Conservation (phyloP, 2,329 filamentous ascomycete genomes). For the Neonectria faginata region DNA sequence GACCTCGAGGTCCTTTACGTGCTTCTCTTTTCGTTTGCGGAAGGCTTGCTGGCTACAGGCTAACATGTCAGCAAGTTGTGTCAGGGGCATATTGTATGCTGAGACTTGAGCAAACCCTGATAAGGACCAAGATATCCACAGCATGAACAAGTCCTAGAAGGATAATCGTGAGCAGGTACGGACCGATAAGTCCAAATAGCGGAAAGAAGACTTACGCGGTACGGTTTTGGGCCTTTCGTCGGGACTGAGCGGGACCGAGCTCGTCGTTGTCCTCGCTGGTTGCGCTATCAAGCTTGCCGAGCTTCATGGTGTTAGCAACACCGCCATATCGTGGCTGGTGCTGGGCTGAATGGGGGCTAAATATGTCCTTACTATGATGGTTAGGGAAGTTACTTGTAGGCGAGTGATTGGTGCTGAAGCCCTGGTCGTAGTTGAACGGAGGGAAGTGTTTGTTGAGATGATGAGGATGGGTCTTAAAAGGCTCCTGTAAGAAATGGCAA, state of each 20-base stretch:
- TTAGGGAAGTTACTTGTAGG: conserved; percentile 60
- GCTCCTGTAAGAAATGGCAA: conserved; percentile 54
- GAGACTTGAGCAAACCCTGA: neutral
- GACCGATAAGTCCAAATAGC: neutral
- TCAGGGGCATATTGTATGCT: neutral
- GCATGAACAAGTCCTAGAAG: neutral
- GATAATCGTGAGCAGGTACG: neutral
- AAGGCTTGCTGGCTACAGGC: conserved; percentile 88
- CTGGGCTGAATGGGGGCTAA: conserved; percentile 39
- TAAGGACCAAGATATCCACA: neutral
- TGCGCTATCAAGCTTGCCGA: conserved; percentile 48
- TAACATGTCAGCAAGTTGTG: conserved; percentile 29
- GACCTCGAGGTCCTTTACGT: conserved; percentile 91
- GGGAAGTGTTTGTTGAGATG: conserved; percentile 58
- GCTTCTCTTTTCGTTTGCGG: conserved; percentile 93
- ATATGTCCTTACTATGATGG: conserved; percentile 58
- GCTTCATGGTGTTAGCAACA: conserved; percentile 33
- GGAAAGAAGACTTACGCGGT: conserved; percentile 64
- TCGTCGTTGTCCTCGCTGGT: conserved; percentile 69
- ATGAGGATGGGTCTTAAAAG: conserved; percentile 59
- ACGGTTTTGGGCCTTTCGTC: conserved; percentile 71
- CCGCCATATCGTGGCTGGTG: conserved; percentile 43
- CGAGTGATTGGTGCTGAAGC: conserved; percentile 53
- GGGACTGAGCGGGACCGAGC: conserved; percentile 67
- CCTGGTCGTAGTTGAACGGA: conserved; percentile 55